Base-by-base conservation (phyloP, 2,329 filamentous ascomycete species). In the Botrytis porri region DNA sequence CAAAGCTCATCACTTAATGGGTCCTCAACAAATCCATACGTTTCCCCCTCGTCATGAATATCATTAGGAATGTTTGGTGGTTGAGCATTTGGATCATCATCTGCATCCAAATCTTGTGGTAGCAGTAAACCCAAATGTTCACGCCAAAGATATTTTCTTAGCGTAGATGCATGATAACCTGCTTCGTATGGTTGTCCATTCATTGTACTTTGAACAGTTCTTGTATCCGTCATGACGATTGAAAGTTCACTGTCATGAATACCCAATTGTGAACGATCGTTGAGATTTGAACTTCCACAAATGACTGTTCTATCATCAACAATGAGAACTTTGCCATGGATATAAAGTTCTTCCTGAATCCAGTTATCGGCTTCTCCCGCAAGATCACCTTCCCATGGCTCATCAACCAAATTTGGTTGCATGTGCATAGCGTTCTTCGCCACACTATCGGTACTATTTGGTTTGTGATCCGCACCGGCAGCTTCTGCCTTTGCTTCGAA, bases 301-400 rank as follows among this genome's bases (percentile, higher is more conserved):
- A 98, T 89, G 2, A 93, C 94, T 65, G 94, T 87, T 71, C 90
- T 89, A 81, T 98, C 95, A 80, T 98, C 95, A 1, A 92, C 92
- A 77, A 98, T 95, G 77, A 96, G 87, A 51, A 98, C 86, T 84
- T 98, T 99, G 41, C 90, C 92, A 81, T 99, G 96, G 65, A 98
- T 91, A 81, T 99, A 99, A 2, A 98, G 88, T 82, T 99, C 95
- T 81, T 99, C 96, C 80, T 97, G 95, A 74, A 98, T 91, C 85
- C 96, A 97, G 80, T 97, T 93, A 71, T 92, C 88, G 73, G 94
- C 92, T 81, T 98, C 96, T 1, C 88, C 88, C 77, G 95, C 88
- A 0, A 89, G 84, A 0, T 86, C 85, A 25, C 93, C 92, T 25
- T 95, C 91, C 93, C 94, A 98, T 0, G 84, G 79, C 81, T 97